A percentile compares a stretch with the other conserved stretches of the same genome.
Evolutionary conservation across 805 yeast species (phyloP).

Genomic region (Candida chauliodis): DNA sequence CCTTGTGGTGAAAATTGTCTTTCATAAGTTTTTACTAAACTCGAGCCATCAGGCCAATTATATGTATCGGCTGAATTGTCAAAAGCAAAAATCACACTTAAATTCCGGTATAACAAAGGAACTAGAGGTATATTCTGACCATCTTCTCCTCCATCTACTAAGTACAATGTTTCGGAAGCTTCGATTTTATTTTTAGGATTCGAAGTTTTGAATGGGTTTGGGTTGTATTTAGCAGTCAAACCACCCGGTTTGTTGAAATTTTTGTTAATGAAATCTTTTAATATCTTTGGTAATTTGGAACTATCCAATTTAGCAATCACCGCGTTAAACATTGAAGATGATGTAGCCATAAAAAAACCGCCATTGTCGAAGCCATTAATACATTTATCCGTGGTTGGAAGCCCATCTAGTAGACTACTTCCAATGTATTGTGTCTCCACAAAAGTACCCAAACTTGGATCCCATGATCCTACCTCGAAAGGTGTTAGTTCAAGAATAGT

Average conservation of each 20-base stretch:
- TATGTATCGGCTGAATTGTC: constrained; percentile 30
- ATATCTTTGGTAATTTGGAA: constrained; percentile 1
- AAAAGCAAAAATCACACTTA: constrained; percentile 35
- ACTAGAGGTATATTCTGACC: constrained; percentile 34
- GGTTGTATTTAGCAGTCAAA: constrained; percentile 52
- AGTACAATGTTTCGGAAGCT: constrained; percentile 19
- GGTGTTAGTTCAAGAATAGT: constrained; percentile 47
- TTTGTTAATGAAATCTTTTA: constrained; percentile 1
- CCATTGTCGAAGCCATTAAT: constrained; percentile 74
- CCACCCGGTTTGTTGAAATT: constrained; percentile 3
- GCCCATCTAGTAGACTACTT: constrained; percentile 58
- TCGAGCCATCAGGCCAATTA: constrained; percentile 38
- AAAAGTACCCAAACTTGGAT: constrained; percentile 29
- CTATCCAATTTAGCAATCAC: constrained; percentile 52
- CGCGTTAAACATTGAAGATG: constrained; percentile 76
- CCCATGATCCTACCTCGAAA: constrained; percentile 41
- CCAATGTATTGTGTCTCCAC: constrained; percentile 69
- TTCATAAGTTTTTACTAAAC: constrained; percentile 29
- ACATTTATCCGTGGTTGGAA: constrained; percentile 46
- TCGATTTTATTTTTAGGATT: constrained; percentile 1
- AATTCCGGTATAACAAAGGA: constrained; percentile 26
- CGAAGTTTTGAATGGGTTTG: constrained; percentile 53
- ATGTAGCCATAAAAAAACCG: constrained; percentile 79
- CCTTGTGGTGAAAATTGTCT: constrained; percentile 43
- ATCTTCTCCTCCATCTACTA: constrained; percentile 43